Conservation (phyloP, 176 grass and related monocot genomes). For the Raddia distichophylla region DNA sequence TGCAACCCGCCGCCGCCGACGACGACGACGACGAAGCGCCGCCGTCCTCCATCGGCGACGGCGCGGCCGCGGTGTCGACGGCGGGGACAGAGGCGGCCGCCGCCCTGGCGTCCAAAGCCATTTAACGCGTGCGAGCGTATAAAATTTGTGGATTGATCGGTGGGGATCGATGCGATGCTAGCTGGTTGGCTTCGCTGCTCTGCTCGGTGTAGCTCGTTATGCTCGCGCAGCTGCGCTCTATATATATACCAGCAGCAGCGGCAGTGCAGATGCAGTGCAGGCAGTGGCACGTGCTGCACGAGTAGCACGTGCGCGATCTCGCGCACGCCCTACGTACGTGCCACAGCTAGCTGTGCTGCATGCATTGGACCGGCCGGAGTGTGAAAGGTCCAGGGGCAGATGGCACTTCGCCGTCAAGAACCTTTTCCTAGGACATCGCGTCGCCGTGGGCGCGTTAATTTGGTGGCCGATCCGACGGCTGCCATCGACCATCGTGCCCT, state of each 20-base stretch:
- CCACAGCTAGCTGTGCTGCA: neutral
- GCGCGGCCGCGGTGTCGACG: neutral
- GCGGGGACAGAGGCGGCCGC: neutral
- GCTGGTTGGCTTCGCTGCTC: neutral
- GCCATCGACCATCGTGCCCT: neutral
- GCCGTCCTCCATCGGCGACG: neutral
- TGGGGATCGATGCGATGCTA: too few relatives aligned
- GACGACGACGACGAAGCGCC: neutral
- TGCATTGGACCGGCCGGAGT: neutral
- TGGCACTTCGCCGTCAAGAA: too few relatives aligned
- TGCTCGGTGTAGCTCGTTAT: neutral
- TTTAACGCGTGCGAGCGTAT: neutral
- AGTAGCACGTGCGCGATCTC: neutral
- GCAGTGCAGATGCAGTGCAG: neutral
- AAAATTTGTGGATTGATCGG: neutral
- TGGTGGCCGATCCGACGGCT: neutral
- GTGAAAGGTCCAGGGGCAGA: neutral
- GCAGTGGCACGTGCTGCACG: neutral
- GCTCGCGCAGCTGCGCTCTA: neutral
- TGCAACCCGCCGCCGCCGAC: neutral
- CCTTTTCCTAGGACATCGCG: too few relatives aligned
- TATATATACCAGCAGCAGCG: neutral
- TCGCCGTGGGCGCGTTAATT: neutral
- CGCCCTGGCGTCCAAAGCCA: conserved; percentile 41
- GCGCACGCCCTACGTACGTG: neutral